These are phyloP conservation scores for Hortiboletus flavorubellus DNA, from an alignment of 768 basidiomycete genomes.

Conservation along the genomic window DNA sequence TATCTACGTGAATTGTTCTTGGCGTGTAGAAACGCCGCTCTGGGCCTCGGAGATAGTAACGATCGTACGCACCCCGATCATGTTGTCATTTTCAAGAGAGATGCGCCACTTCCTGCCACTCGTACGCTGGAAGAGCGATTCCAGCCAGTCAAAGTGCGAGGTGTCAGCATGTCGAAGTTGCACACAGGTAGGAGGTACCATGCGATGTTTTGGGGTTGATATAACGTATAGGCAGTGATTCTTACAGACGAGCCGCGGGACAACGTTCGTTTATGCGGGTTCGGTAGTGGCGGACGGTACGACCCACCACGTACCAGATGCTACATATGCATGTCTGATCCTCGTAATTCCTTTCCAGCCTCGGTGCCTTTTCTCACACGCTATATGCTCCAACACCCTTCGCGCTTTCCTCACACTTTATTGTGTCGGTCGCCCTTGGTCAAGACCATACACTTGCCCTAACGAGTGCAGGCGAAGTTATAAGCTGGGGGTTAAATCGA, in stretches of 20 bases:
- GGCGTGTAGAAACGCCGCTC: conserved; percentile 69
- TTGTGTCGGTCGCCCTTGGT: conserved; percentile 74
- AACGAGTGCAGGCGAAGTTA: conserved; percentile 76
- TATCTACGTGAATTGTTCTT: background rate
- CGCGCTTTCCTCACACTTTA: conserved; percentile 49
- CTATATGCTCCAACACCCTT: conserved; percentile 70
- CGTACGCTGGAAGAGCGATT: conserved; percentile 48
- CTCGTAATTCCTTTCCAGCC: conserved; percentile 36
- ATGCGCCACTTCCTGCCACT: conserved; percentile 7
- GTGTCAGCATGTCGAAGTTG: conserved; percentile 80
- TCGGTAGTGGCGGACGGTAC: conserved; percentile 84
- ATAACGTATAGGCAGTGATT: conserved; percentile 34
- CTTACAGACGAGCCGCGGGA: conserved; percentile 70
- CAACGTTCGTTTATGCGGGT: conserved; percentile 85
- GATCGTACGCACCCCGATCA: conserved; percentile 81
- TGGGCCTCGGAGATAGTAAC: conserved; percentile 79
- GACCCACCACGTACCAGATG: background rate
- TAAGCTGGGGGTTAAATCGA: conserved; percentile 88
- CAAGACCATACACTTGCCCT: conserved; percentile 94
- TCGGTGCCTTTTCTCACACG: conserved; percentile 74
- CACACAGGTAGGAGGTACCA: conserved; percentile 64
- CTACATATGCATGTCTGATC: background rate
- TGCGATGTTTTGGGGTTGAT: background rate
- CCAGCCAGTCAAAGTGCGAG: conserved; percentile 55
- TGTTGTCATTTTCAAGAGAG: conserved; percentile 44